A percentile compares a stretch with the other conserved stretches of the same genome.
Evolutionary conservation across 2,329 filamentous ascomycete genomes (phyloP).

Genomic region (Graphilbum ipis-grandicollis): DNA sequence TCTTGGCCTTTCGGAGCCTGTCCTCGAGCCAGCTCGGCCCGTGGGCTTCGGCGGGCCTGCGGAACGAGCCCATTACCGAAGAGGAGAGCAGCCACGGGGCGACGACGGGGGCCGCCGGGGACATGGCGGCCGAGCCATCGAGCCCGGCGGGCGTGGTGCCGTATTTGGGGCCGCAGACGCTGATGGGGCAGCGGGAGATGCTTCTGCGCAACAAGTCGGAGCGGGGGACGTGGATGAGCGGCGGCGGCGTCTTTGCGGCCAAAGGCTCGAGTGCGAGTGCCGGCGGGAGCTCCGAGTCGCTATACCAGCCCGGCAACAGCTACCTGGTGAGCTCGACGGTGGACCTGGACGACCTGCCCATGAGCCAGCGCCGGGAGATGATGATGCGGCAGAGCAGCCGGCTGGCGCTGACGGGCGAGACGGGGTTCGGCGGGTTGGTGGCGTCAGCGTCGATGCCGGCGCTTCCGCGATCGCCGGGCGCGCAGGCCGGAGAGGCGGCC

Average conservation of each 20-base stretch:
- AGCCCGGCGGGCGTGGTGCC: conserved; percentile 26
- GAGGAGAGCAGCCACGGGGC: conserved; percentile 14
- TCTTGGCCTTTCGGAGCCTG: conserved; percentile 9
- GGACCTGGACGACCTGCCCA: conserved; percentile 51
- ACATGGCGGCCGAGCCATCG: background rate
- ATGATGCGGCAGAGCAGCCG: conserved; percentile 38
- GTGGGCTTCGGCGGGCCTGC: conserved; percentile 12
- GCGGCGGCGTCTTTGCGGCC: too few species aligned
- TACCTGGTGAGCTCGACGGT: conserved; percentile 11
- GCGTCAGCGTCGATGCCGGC: background rate
- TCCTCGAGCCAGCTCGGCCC: conserved; percentile 9
- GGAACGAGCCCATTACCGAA: conserved; percentile 25
- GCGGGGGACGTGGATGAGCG: conserved; percentile 16
- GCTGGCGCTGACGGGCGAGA: conserved; percentile 12
- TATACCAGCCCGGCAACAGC: background rate
- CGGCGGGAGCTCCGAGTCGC: conserved; percentile 1
- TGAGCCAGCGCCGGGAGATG: conserved; percentile 48
- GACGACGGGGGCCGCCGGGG: background rate
- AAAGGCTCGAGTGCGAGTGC: background rate
- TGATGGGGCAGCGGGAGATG: conserved; percentile 37
- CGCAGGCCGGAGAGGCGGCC: conserved; percentile 15
- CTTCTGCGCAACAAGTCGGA: conserved; percentile 34
- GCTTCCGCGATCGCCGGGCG: background rate
- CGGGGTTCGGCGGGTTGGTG: background rate
- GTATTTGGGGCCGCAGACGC: conserved; percentile 33